Evolutionary conservation across 768 basidiomycete genomes (phyloP).

Genomic region (Rhizopogon vinicolor): DNA sequence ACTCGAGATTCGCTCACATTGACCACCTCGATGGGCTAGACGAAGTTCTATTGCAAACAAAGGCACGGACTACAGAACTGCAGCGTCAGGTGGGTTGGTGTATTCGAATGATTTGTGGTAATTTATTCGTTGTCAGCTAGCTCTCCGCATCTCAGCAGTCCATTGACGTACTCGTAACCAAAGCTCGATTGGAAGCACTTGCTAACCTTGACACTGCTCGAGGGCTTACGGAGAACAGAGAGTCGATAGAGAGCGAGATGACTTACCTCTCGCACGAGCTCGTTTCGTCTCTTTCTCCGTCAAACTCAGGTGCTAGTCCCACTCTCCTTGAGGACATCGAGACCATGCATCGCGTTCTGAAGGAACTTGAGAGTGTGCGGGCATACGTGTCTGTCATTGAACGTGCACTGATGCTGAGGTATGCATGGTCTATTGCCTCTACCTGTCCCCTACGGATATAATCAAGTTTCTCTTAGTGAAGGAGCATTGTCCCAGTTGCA

Average conservation of each 20-base stretch:
- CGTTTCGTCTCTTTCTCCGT: slow-evolving; percentile 43
- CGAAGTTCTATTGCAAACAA: slow-evolving; percentile 37
- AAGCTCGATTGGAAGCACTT: slow-evolving; percentile 44
- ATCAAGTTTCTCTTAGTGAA: slow-evolving; percentile 39
- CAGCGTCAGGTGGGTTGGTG: background rate
- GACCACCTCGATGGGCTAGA: slow-evolving; percentile 33
- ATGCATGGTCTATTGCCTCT: slow-evolving; percentile 12
- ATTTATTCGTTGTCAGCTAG: slow-evolving; percentile 40
- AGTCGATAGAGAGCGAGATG: slow-evolving; percentile 76
- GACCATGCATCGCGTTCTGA: slow-evolving; percentile 67
- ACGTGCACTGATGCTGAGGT: slow-evolving; percentile 71
- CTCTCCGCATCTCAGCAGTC: slow-evolving; percentile 46
- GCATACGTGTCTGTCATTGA: slow-evolving; percentile 75
- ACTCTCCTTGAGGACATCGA: slow-evolving; percentile 84
- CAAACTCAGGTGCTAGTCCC: slow-evolving; percentile 41
- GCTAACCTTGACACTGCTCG: slow-evolving; percentile 59
- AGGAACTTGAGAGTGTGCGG: slow-evolving; percentile 71
- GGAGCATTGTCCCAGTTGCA: slow-evolving; percentile 50
- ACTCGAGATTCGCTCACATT: slow-evolving; percentile 50
- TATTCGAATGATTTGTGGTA: background rate
- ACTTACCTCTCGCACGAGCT: slow-evolving; percentile 62
- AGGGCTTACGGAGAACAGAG: slow-evolving; percentile 70
- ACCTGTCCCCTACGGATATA: slow-evolving; percentile 4
- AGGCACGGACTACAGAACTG: slow-evolving; percentile 18
- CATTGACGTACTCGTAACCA: slow-evolving; percentile 41